phyloP scores from a whole-genome alignment of 2,329 filamentous ascomycete genomes.

The Onygenales sp. region DNA sequence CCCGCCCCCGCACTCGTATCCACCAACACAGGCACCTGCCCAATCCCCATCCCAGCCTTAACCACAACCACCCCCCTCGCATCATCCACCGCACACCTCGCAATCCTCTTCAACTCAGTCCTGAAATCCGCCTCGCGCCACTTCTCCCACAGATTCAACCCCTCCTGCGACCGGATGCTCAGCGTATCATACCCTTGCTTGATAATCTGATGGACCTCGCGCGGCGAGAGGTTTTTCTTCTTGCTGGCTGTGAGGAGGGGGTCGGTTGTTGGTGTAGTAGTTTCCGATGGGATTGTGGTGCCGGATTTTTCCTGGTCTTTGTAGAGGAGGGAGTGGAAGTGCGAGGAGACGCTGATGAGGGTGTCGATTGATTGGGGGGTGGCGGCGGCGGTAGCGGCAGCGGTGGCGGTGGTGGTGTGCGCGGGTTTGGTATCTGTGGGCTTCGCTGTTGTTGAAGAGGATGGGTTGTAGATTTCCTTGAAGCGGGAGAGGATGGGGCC shows the following conservation, averaged over 20 bases:
- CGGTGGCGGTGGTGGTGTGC: slow-evolving; percentile 53
- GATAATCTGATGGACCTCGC: slow-evolving; percentile 81
- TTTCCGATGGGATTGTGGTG: slow-evolving; percentile 10
- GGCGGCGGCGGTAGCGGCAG: slow-evolving; percentile 57
- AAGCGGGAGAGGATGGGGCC: slow-evolving; percentile 77
- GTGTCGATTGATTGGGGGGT: slow-evolving; percentile 57
- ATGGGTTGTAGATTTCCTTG: slow-evolving; percentile 59
- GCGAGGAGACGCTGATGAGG: slow-evolving; percentile 64
- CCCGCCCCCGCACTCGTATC: neutral
- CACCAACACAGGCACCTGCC: neutral
- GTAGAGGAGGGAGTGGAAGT: slow-evolving; percentile 76
- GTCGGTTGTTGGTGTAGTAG: slow-evolving; percentile 12
- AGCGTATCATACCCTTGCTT: slow-evolving; percentile 94
- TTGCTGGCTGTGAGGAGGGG: slow-evolving; percentile 18
- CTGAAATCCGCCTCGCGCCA: slow-evolving; percentile 84
- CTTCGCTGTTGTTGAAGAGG: slow-evolving; percentile 12
- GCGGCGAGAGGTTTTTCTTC: slow-evolving; percentile 65
- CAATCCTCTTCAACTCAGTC: slow-evolving; percentile 75
- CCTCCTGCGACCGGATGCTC: slow-evolving; percentile 81
- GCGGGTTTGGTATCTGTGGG: slow-evolving; percentile 15
- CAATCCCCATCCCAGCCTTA: slow-evolving; percentile 8
- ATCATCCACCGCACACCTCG: slow-evolving; percentile 67
- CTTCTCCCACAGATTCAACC: slow-evolving; percentile 72
- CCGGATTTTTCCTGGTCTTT: slow-evolving; percentile 38
- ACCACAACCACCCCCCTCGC: slow-evolving; percentile 39